A percentile compares a stretch with the other conserved stretches of the same genome.
These are phyloP conservation scores for Filosporella fistucella DNA, from an alignment of 495 filamentous ascomycete species.

Conservation along the genomic window DNA sequence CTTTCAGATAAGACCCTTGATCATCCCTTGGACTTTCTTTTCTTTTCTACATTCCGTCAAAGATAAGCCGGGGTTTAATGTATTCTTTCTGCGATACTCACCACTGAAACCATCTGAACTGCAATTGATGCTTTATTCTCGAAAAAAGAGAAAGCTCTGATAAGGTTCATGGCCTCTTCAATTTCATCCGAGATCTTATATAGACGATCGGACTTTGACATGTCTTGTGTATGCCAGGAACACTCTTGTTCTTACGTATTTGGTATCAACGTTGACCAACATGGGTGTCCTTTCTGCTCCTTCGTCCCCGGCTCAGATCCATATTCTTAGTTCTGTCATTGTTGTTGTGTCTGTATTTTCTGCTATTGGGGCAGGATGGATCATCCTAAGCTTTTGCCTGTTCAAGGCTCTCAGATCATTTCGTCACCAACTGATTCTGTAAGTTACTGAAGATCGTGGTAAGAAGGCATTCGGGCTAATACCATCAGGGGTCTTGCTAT, in stretches of 20 bases:
- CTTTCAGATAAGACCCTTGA: constrained; percentile 12
- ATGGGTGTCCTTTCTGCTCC: constrained; percentile 32
- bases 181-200: neutral
- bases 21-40: neutral
- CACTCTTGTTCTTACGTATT: neutral
- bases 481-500: constrained; percentile 30
- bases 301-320: constrained; percentile 19
- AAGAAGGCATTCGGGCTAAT: neutral
- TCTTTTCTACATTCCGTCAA: neutral
- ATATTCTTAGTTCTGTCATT: constrained; percentile 30
- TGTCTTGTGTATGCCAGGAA: neutral
- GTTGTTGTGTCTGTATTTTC: constrained; percentile 32
- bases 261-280: neutral
- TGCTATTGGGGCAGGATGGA: constrained; percentile 34
- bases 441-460: neutral
- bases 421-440: constrained; percentile 39
- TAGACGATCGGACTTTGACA: neutral
- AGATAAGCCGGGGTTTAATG: constrained; percentile 3
- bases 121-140: neutral
- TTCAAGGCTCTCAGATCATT: constrained; percentile 34
- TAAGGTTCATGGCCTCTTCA: constrained; percentile 1
- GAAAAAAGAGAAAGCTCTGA: neutral
- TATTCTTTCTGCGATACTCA: neutral
- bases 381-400: constrained; percentile 33
- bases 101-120: constrained; percentile 1